Percentiles rank a stretch among this genome's conserved stretches.
phyloP scores from a whole-genome alignment of 495 filamentous ascomycete species.

The Jackrogersella multiformis region DNA sequence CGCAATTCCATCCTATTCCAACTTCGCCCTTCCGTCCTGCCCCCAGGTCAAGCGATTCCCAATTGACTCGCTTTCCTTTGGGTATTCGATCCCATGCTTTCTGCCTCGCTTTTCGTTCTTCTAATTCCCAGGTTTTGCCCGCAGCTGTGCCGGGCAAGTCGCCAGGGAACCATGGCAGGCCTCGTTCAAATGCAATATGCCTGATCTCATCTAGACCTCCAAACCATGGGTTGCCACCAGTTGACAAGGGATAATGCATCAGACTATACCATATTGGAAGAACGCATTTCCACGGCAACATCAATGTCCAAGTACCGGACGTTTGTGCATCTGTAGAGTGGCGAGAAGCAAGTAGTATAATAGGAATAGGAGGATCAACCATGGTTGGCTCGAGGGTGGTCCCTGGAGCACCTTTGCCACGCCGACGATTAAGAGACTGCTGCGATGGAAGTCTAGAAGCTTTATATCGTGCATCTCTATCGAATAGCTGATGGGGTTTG shows the following conservation, averaged over 20 bases:
- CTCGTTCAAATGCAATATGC: constrained; percentile 86
- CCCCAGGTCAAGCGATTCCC: constrained; percentile 78
- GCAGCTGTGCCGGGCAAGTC: constrained; percentile 87
- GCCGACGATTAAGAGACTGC: constrained; percentile 87
- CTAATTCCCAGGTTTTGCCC: constrained; percentile 78
- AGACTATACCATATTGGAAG: constrained; percentile 85
- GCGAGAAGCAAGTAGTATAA: constrained; percentile 73
- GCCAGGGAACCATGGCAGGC: constrained; percentile 83
- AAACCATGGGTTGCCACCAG: constrained; percentile 80
- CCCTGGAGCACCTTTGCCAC: constrained; percentile 72
- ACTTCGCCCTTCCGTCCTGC: constrained; percentile 82
- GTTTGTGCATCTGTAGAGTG: constrained; percentile 53
- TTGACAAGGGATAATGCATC: constrained; percentile 85
- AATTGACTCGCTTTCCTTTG: constrained; percentile 82
- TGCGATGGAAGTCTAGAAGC: constrained; percentile 78
- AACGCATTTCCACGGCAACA: constrained; percentile 94
- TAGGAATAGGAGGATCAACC: constrained; percentile 83
- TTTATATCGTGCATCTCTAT: constrained; percentile 66
- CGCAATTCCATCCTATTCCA: constrained; percentile 85
- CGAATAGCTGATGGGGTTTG: constrained; percentile 69
- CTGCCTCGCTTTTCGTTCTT: constrained; percentile 68
- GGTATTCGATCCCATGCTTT: constrained; percentile 80
- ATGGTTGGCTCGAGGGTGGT: constrained; percentile 63
- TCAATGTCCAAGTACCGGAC: constrained; percentile 81
- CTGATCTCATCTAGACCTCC: constrained; percentile 82